These are phyloP conservation scores for Vigna radiata DNA, from an alignment of 306 rosid species.

Conservation along the genomic window DNA sequence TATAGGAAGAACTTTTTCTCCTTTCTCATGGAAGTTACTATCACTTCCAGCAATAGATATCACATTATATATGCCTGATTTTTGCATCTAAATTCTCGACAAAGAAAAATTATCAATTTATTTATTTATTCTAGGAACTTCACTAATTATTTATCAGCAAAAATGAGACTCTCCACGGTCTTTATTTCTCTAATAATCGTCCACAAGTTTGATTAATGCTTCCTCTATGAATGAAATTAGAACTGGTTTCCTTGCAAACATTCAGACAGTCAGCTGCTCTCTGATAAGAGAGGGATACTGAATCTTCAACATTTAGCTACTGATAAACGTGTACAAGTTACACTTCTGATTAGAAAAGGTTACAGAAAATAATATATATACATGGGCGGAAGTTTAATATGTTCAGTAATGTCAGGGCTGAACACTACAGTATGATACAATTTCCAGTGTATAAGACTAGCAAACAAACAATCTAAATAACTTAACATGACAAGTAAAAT, in stretches of 20 bases:
- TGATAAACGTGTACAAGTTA: background rate
- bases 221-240: background rate
- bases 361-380: background rate
- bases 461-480: background rate
- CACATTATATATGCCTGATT: background rate
- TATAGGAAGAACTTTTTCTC: background rate
- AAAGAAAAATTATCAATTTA: background rate
- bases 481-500: background rate
- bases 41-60: constrained; percentile 4
- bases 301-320: constrained; percentile 13
- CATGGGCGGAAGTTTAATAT: background rate
- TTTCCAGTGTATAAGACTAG: background rate
- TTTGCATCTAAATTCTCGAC: constrained; percentile 4
- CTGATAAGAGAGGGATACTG: background rate
- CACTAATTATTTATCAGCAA: constrained; percentile 4
- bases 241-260: constrained; percentile 19
- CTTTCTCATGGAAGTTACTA: background rate
- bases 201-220: background rate
- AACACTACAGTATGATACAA: constrained; percentile 19
- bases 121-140: constrained; percentile 20
- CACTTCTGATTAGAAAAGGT: constrained; percentile 6
- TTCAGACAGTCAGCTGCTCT: constrained; percentile 10
- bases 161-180: background rate
- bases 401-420: background rate
- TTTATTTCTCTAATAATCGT: background rate